Base-by-base conservation (phyloP, 2,329 filamentous ascomycete genomes). In the Exophiala alcalophila region DNA sequence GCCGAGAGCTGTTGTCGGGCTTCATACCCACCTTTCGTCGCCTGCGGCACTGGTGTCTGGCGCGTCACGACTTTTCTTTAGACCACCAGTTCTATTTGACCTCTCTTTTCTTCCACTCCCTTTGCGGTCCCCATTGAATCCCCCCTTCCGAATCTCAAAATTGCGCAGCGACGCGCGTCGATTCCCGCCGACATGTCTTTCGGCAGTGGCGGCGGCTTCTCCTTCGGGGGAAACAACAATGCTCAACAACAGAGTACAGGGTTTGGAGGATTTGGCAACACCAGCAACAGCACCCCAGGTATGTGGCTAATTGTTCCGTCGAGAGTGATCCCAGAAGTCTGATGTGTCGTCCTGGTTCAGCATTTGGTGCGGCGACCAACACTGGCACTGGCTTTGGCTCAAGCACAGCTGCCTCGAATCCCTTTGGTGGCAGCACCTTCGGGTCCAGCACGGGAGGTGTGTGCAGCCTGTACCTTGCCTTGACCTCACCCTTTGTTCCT, bases 171-270 rank as follows among this genome's bases (percentile, higher is more conserved):
- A 54, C 51, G 51, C 39, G 38, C 51, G 15, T 52, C 51, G 4
- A 44, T 47, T 33, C 49, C 52, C 40, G 46, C 33, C 43, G 50
- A 28, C 39, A 58, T 57, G 54, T 50, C 55, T 40, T 57, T 58
- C 38, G 51, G 54, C 42, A 33, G 44, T 25, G 49, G 52, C 28
- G 37, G 40, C 11, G 42, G 38, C 9, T 36, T 41, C 19, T 56
- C 53, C 33, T 47, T 39, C 19, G 53, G 53, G 33, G 53, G 53
- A 2, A 34, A 37, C 10, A 56, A 42, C 44, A 52, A 44, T 21
- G 50, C 44, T 34, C 46, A 50, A 18, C 48, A 44, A 27, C 44
- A 47, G 27, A 40, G 30, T 26, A 33, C 41, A 11, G 49, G 44
- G 18, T 56, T 56, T 48, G 51, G 51, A 34, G 55, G 52, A 10